These are phyloP conservation scores for Coriolopsis trogii DNA, from an alignment of 1,284 basidiomycete species.

Conservation along the genomic window DNA sequence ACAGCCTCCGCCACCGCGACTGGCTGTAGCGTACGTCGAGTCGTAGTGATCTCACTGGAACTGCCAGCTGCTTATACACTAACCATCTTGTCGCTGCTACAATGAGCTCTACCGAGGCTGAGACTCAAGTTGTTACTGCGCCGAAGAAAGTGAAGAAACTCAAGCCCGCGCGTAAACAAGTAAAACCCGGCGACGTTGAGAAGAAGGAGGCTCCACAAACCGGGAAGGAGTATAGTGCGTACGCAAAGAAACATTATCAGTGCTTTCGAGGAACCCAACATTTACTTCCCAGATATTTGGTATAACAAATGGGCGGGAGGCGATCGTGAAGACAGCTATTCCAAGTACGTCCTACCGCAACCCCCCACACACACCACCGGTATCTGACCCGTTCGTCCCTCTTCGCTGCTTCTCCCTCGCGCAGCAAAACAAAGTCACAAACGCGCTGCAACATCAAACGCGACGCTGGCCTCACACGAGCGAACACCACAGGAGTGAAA, in stretches of 20 bases:
- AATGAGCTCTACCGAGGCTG: constrained; percentile 31
- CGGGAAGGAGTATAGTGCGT: constrained; percentile 92
- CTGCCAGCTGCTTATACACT: background rate
- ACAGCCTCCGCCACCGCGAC: constrained; percentile 9
- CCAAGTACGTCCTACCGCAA: constrained; percentile 65
- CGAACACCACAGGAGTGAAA: constrained; percentile 88
- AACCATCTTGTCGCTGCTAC: background rate
- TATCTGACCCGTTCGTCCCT: constrained; percentile 5
- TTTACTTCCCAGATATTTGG: constrained; percentile 80
- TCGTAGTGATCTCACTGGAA: background rate
- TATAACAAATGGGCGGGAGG: constrained; percentile 99
- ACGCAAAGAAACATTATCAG: constrained; percentile 14
- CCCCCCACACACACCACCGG: background rate
- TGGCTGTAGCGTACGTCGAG: background rate
- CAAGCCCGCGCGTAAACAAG: constrained; percentile 88
- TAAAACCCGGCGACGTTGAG: constrained; percentile 87
- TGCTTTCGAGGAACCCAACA: background rate
- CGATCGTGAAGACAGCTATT: constrained; percentile 91
- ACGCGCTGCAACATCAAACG: constrained; percentile 88
- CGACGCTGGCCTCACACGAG: constrained; percentile 92
- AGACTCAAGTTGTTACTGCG: constrained; percentile 26
- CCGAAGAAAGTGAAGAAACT: constrained; percentile 58
- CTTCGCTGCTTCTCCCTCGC: constrained; percentile 1
- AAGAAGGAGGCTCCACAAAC: constrained; percentile 88
- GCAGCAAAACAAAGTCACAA: constrained; percentile 89